Conservation (phyloP, 495 filamentous ascomycete genomes). For the Neurospora sp. region DNA sequence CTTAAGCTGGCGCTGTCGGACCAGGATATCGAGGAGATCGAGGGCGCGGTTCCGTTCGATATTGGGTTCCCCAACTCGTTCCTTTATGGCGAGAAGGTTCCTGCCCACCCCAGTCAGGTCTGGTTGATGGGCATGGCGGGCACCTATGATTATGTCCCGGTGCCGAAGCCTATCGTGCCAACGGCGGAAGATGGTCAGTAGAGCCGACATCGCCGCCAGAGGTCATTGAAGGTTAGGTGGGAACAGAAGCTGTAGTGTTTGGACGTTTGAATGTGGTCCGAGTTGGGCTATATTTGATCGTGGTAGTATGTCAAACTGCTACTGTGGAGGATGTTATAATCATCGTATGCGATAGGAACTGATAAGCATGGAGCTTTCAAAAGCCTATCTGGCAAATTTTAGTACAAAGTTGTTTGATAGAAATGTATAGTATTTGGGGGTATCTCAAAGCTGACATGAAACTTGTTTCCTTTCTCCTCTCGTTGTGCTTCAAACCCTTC, state of each 20-base stretch:
- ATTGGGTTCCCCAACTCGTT: slow-evolving; percentile 51
- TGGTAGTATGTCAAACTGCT: not conserved
- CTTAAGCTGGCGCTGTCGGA: slow-evolving; percentile 44
- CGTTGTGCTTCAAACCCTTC: not conserved
- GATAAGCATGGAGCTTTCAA: not conserved
- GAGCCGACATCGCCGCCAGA: slow-evolving; percentile 3
- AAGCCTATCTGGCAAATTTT: not conserved
- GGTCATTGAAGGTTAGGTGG: not conserved
- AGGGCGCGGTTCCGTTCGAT: slow-evolving; percentile 50
- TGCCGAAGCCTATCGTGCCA: slow-evolving; percentile 22
- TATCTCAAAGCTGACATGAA: not conserved
- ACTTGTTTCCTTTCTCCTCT: not conserved
- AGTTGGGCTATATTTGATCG: not conserved
- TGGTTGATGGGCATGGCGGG: slow-evolving; percentile 34
- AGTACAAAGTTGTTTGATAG: not conserved
- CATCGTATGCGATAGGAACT: not conserved
- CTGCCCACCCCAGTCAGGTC: slow-evolving; percentile 31
- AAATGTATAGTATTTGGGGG: not conserved
- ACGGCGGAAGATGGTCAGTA: slow-evolving; percentile 20
- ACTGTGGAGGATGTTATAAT: not conserved
- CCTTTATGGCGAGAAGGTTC: slow-evolving; percentile 30
- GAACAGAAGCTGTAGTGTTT: not conserved
- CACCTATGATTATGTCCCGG: slow-evolving; percentile 34
- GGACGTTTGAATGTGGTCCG: not conserved
- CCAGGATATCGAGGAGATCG: slow-evolving; percentile 57